phyloP scores from a whole-genome alignment of 495 filamentous ascomycete species.

The Annulohypoxylon nitens region DNA sequence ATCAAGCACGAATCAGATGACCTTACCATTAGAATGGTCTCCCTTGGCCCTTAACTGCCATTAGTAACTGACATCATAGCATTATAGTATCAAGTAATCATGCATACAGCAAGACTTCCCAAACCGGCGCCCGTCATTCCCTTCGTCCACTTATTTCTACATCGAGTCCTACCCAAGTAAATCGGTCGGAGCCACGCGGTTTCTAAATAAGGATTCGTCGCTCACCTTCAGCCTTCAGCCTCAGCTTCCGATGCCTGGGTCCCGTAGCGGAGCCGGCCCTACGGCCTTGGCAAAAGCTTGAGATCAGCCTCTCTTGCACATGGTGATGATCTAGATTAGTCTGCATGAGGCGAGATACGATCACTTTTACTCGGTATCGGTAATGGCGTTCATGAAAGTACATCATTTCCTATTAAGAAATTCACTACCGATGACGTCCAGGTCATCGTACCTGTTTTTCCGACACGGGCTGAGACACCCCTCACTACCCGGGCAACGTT shows the following conservation, averaged over 20 bases:
- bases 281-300: slow-evolving; percentile 1
- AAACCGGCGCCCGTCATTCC: not conserved
- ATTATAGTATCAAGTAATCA: not conserved
- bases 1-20: not conserved
- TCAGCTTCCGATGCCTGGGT: not conserved
- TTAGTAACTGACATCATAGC: not conserved
- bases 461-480: not conserved
- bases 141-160: not conserved
- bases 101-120: not conserved
- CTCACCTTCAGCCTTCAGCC: not conserved
- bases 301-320: not conserved
- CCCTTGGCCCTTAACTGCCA: not conserved
- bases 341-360: not conserved
- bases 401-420: not conserved
- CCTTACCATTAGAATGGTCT: not conserved
- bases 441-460: not conserved
- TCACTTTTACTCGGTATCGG: too few species aligned
- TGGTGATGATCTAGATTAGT: not conserved
- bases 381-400: not conserved
- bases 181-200: not conserved
- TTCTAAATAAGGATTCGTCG: not conserved
- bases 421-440: not conserved
- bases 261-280: not conserved
- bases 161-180: not conserved
- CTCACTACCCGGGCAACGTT: not conserved